Conservation (phyloP, 768 basidiomycete species). For the Hericium coralloides region DNA sequence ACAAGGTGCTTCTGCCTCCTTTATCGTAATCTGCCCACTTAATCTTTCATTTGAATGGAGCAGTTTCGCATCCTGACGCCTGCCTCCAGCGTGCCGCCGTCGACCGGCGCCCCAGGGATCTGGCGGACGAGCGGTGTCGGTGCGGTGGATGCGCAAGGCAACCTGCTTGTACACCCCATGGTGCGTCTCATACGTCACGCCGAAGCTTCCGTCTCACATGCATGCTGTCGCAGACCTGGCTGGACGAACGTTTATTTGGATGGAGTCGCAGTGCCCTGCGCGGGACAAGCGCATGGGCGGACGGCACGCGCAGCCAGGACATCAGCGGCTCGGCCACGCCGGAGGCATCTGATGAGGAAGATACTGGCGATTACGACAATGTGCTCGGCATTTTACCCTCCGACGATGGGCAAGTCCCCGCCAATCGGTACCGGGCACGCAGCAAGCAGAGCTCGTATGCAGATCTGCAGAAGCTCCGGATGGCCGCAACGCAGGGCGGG, state of each 20-base stretch:
- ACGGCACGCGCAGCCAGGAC: conserved; percentile 41
- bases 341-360: conserved; percentile 78
- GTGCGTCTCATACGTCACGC: conserved; percentile 25
- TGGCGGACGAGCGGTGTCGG: conserved; percentile 73
- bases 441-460: conserved; percentile 72
- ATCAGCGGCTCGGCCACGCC: conserved; percentile 60
- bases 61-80: conserved; percentile 75
- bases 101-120: conserved; percentile 58
- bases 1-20: conserved; percentile 42
- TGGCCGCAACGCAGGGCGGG: conserved; percentile 17
- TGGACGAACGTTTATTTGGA: conserved; percentile 87
- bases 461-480: conserved; percentile 64
- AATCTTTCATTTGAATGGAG: conserved; percentile 2
- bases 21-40: neutral
- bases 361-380: conserved; percentile 86
- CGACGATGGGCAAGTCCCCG: conserved; percentile 34
- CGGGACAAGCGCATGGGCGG: conserved; percentile 87
- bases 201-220: neutral
- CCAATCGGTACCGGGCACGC: conserved; percentile 32
- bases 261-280: conserved; percentile 68
- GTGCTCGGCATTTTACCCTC: conserved; percentile 58
- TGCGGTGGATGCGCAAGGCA: conserved; percentile 72
- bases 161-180: conserved; percentile 86
- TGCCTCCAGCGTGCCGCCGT: conserved; percentile 73
- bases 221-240: conserved; percentile 48